These are phyloP conservation scores for Phytophthora chlamydospora DNA, from an alignment of 352 stramenopile genomes.

Conservation along the genomic window DNA sequence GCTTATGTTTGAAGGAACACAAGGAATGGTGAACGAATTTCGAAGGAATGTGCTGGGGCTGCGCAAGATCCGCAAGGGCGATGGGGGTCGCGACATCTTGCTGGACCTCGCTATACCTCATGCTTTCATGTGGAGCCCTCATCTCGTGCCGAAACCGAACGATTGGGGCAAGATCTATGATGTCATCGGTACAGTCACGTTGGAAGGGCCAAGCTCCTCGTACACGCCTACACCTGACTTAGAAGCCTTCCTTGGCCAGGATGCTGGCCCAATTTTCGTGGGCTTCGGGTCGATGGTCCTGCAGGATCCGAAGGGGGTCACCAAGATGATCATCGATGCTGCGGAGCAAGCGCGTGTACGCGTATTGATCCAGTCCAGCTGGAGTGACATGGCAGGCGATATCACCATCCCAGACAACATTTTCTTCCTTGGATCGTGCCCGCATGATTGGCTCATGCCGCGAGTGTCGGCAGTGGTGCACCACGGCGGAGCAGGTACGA, in stretches of 20 bases:
- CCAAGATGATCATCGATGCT: slow-evolving; percentile 88
- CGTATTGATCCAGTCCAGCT: slow-evolving; percentile 92
- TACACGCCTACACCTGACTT: slow-evolving; percentile 68
- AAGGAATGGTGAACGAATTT: slow-evolving; percentile 87
- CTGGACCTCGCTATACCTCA: slow-evolving; percentile 82
- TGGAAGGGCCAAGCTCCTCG: slow-evolving; percentile 43
- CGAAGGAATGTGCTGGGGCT: slow-evolving; percentile 59
- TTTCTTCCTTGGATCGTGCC: slow-evolving; percentile 71
- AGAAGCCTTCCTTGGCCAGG: slow-evolving; percentile 62
- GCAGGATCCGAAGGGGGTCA: slow-evolving; percentile 67
- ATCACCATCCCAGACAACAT: slow-evolving; percentile 58
- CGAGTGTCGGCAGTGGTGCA: slow-evolving; percentile 88
- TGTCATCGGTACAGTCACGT: slow-evolving; percentile 86
- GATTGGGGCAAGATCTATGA: slow-evolving; percentile 91
- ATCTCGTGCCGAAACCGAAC: slow-evolving; percentile 85
- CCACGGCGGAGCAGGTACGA: slow-evolving; percentile 89
- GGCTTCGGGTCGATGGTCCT: slow-evolving; percentile 96
- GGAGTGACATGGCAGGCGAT: slow-evolving; percentile 76
- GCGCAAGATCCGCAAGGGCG: slow-evolving; percentile 69
- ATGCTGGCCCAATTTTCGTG: slow-evolving; percentile 90
- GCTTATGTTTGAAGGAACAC: slow-evolving; percentile 72
- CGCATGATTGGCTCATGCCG: slow-evolving; percentile 93
- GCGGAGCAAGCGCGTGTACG: slow-evolving; percentile 63
- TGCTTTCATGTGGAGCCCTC: slow-evolving; percentile 90
- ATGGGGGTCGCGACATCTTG: slow-evolving; percentile 60